Percentiles rank a stretch among this genome's conserved stretches.
Evolutionary conservation across 2,329 filamentous ascomycete species (phyloP).

Genomic region (Ambrosiella beaveri): DNA sequence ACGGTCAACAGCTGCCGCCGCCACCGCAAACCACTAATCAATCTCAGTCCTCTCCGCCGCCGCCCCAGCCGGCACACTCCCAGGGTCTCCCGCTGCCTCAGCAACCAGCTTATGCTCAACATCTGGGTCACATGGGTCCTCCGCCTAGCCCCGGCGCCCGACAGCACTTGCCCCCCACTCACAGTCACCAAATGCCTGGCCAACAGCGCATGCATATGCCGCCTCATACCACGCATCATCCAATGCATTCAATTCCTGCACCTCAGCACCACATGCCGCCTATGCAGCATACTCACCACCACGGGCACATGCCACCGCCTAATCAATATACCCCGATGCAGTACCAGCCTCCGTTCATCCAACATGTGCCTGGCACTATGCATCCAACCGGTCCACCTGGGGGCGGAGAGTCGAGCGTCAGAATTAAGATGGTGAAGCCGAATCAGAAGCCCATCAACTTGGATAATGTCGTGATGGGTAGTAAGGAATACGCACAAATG

Average conservation of each 20-base stretch:
- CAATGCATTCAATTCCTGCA: not conserved
- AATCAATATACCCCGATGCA: slow-evolving; percentile 8
- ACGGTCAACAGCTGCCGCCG: too few species aligned
- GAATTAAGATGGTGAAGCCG: slow-evolving; percentile 13
- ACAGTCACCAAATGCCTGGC: not conserved
- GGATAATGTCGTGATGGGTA: slow-evolving; percentile 13
- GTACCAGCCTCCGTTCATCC: not conserved
- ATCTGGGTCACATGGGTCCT: not conserved
- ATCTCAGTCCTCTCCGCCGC: not conserved
- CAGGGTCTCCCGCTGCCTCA: not conserved
- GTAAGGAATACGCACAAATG: slow-evolving; percentile 42
- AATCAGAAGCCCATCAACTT: slow-evolving; percentile 12
- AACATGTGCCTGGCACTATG: not conserved
- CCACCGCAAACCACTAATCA: not conserved
- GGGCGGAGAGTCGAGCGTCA: slow-evolving; percentile 2
- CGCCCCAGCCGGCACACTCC: not conserved
- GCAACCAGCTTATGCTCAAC: not conserved
- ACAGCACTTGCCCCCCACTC: not conserved
- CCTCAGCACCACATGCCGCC: not conserved
- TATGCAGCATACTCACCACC: not conserved
- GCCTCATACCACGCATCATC: not conserved
- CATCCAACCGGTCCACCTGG: not conserved
- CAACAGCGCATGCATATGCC: not conserved
- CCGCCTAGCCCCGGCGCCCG: not conserved
- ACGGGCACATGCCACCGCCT: not conserved